phyloP scores from a whole-genome alignment of 1,139 yeast genomes.

The Sugiyamaella xylanicola region DNA sequence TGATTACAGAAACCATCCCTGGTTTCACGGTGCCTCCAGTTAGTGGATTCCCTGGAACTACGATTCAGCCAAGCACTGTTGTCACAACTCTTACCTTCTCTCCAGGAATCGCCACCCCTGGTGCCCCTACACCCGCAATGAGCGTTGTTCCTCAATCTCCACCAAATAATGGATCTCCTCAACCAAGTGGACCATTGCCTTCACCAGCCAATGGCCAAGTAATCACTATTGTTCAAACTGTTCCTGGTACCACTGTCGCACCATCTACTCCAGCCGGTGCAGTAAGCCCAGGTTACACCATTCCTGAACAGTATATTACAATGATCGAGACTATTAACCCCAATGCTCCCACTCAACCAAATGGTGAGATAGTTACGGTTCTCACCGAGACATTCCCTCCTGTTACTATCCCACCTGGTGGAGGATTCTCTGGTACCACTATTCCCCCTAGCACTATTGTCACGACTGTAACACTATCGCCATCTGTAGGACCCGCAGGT shows the following conservation, averaged over 20 bases:
- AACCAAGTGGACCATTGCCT: neutral
- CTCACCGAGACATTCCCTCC: constrained; percentile 24
- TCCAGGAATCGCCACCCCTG: neutral
- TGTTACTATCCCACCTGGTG: constrained; percentile 22
- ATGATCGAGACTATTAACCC: constrained; percentile 15
- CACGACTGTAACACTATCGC: constrained; percentile 5
- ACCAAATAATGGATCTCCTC: neutral
- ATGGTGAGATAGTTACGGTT: constrained; percentile 4
- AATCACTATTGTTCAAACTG: constrained; percentile 14
- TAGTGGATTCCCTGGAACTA: constrained; percentile 25
- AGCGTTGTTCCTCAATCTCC: neutral
- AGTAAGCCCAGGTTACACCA: constrained; percentile 26
- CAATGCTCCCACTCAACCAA: constrained; percentile 4
- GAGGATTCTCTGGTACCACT: constrained; percentile 25
- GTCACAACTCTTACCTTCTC: constrained; percentile 14
- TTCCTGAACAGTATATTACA: constrained; percentile 20
- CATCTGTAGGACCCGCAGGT: constrained; percentile 5
- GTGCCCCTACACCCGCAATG: neutral
- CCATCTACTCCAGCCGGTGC: constrained; percentile 21
- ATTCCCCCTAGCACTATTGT: constrained; percentile 27
- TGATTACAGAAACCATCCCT: constrained; percentile 25
- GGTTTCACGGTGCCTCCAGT: constrained; percentile 25
- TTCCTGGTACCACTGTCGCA: constrained; percentile 27
- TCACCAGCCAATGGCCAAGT: constrained; percentile 4
- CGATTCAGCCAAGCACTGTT: constrained; percentile 23